Evolutionary conservation across 495 filamentous ascomycete species (phyloP), one percentile per base, ranked within the genome.

Genomic region (Sporormia fimetaria): DNA sequence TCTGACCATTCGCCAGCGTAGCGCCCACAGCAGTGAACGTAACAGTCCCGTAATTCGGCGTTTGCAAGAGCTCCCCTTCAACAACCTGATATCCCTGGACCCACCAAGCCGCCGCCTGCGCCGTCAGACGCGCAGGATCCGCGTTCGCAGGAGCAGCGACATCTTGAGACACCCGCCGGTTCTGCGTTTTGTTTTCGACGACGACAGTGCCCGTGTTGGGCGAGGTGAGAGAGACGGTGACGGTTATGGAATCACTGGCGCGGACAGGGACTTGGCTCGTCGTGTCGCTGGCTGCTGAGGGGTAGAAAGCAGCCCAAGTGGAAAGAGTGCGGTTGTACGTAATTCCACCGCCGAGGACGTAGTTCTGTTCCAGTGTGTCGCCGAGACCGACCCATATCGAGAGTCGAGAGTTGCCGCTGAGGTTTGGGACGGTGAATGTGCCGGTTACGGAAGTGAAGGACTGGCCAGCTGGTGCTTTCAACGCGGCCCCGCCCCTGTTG

Each of bases 101-200:
- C 18, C 23, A 46, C 44, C 44, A 47, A 28, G 40, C 44, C 1
- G 44, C 44, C 3, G 21, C 14, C 4, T 20, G n/a, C 9, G 44
- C 44, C 1, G 29, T 40, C n/a, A 41, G 26, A 3, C 5, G 6
- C 6, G 10, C n/a, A 15, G 36, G 36, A 21, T 34, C 14, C 4
- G 21, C 16, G 12, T 12, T 15, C 4, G 37, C 29, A 4, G 44
- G 44, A 1, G 37, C 36, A 1, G 26, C 18, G 24, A 47, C 6
- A 8, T 12, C n/a, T 29, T 47, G 36, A 3, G 21, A 27, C 9
- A 31, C 15, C 12, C 15, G 40, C 21, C 37, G 40, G 22, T 47
- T 47, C 30, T 47, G 44, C 3, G 44, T 34, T 21, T 26, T 47
- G 29, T 47, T 47, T 10, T 47, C 44, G 12, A 47, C n/a, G 6